phyloP scores from a whole-genome alignment of 1,139 yeast genomes.

The Waltiozyma sp. region DNA sequence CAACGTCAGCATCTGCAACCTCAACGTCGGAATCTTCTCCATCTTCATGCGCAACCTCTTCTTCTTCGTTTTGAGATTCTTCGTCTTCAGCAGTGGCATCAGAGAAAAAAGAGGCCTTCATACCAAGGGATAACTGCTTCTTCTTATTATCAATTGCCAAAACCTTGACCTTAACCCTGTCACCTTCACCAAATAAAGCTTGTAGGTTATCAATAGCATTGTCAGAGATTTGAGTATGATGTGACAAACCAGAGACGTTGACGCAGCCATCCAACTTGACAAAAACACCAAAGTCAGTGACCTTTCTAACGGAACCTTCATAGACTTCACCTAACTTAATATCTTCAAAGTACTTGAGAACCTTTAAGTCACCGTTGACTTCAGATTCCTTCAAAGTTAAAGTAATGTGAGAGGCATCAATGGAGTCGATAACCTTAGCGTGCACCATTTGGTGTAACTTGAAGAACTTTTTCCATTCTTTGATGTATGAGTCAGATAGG shows the following conservation, averaged over 20 bases:
- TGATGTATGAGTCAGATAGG: conserved; percentile 68
- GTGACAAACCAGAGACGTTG: conserved; percentile 79
- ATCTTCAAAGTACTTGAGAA: conserved; percentile 51
- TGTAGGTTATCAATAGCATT: conserved; percentile 36
- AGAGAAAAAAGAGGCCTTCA: conserved; percentile 85
- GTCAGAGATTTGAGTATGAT: conserved; percentile 78
- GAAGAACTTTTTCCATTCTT: conserved; percentile 80
- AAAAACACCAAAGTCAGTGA: conserved; percentile 86
- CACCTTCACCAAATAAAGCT: conserved; percentile 75
- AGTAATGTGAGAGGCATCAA: conserved; percentile 53
- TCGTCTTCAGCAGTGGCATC: conserved; percentile 23
- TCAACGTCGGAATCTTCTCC: conserved; percentile 15
- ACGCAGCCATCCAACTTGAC: conserved; percentile 68
- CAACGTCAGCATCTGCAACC: conserved; percentile 7
- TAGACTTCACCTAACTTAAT: conserved; percentile 56
- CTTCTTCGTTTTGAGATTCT: conserved; percentile 20
- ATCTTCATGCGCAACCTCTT: conserved; percentile 21
- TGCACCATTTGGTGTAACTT: conserved; percentile 61
- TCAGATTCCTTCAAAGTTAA: conserved; percentile 78
- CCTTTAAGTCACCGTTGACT: conserved; percentile 54
- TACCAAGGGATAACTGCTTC: conserved; percentile 74
- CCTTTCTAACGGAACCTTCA: conserved; percentile 73
- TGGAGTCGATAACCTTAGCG: conserved; percentile 61
- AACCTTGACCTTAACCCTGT: conserved; percentile 76
- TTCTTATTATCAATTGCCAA: conserved; percentile 51